These are phyloP conservation scores for Nectriaceae sp. DNA, from an alignment of 2,329 filamentous ascomycete genomes.

Conservation along the genomic window DNA sequence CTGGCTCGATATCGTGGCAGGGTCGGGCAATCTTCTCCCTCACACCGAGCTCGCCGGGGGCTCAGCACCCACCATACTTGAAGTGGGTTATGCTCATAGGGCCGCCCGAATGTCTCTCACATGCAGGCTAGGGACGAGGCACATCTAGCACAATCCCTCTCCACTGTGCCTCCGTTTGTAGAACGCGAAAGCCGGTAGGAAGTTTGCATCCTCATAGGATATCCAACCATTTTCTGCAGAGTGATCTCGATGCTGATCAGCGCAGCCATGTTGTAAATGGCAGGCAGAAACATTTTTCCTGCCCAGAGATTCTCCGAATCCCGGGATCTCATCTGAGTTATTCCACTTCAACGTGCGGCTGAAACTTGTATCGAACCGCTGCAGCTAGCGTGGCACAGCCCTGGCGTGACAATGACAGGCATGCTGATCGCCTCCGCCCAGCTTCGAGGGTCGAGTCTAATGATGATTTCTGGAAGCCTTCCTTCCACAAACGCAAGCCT, in stretches of 20 bases:
- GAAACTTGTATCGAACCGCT: conserved; percentile 19
- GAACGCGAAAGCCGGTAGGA: too few species aligned
- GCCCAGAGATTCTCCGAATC: too few species aligned
- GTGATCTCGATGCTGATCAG: not conserved
- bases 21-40: too few species aligned
- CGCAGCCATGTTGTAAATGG: conserved; percentile 1
- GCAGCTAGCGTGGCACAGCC: conserved; percentile 16
- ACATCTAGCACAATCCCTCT: too few species aligned
- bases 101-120: too few species aligned
- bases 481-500: not conserved
- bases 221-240: not conserved
- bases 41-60: too few species aligned
- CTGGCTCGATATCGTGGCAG: not conserved
- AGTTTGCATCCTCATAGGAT: not conserved
- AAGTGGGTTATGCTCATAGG: too few species aligned
- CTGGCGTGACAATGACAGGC: conserved; percentile 7
- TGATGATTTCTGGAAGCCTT: conserved; percentile 19
- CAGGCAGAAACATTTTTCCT: conserved; percentile 10
- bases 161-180: too few species aligned
- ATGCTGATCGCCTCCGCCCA: conserved; percentile 12
- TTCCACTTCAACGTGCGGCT: conserved; percentile 30
- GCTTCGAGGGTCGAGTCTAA: not conserved
- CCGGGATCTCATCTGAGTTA: conserved; percentile 14
- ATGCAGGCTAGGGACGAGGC: too few species aligned
- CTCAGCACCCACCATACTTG: too few species aligned